These are phyloP conservation scores for California macrophylla DNA, from an alignment of 441 rosid genomes.

Conservation along the genomic window DNA sequence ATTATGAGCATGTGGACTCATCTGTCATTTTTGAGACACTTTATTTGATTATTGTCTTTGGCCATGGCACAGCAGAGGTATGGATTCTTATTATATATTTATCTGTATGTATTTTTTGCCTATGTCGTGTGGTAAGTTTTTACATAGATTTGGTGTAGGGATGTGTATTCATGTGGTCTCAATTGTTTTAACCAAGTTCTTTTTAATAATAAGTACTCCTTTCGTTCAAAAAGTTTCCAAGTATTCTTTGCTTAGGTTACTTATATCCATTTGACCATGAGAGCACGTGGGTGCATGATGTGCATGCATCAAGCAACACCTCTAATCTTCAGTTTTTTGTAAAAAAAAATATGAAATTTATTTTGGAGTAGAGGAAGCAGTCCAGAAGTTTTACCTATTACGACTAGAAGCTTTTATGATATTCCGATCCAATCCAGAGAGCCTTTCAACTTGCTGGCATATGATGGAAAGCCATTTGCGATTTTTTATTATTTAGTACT, in stretches of 20 bases:
- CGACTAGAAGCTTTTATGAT: background rate
- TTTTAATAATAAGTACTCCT: background rate
- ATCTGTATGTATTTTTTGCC: background rate
- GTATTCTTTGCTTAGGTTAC: background rate
- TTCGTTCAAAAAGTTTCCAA: background rate
- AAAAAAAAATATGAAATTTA: background rate
- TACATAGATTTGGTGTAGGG: background rate
- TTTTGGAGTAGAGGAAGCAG: background rate
- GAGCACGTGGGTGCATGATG: background rate
- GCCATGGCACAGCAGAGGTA: constrained; percentile 84
- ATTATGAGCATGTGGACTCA: constrained; percentile 93
- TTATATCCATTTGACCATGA: background rate
- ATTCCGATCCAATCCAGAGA: background rate
- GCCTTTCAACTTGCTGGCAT: background rate
- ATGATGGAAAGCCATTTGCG: background rate
- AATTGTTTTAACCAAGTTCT: background rate
- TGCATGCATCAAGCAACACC: background rate
- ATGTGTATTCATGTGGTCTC: background rate
- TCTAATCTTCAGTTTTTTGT: background rate
- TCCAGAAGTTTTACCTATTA: background rate
- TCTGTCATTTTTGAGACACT: constrained; percentile 94
- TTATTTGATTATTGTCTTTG: constrained; percentile 67
- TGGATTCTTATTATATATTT: constrained; percentile 7
- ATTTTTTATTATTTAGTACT: background rate
- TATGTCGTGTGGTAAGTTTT: background rate